Base-by-base conservation (phyloP, 2,329 filamentous ascomycete species). In the Scortechinia acanthostroma region DNA sequence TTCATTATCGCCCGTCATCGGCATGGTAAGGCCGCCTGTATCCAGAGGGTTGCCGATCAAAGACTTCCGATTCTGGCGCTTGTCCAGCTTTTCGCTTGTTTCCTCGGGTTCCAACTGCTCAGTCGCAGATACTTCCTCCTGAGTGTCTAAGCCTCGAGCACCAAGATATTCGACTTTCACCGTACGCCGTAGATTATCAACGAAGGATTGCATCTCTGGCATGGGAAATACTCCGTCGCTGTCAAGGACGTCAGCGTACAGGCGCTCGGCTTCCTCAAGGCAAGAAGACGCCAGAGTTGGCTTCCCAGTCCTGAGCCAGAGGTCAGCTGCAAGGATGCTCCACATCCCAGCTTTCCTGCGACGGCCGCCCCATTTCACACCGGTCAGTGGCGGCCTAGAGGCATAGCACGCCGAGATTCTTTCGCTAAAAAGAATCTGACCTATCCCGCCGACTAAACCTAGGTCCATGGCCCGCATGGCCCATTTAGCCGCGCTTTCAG, bases 401-500 rank as follows among this genome's bases (percentile, higher is more conserved):
- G 69, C 68, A 57, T 77, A 83, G 58, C 79, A 84, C 16, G 73
- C 71, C 4, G 76, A 74, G 1, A 83, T 71, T 43, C 81, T 70
- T 57, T 86, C 80, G 19, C 73, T 77, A 49, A 83, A 62, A 22
- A 86, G 66, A 1, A 74, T 76, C 43, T 76, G 71, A 2, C 77
- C 77, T 14, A 80, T 65, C 3, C 68, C 60, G 10, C 35, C 35
- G 6, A 40, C 35, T 19, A 40, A 19, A 20, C 74, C 76, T 0
- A 82, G 67, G 37, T 85, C 80, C 43, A 84, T 69, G 48, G 77
- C 69, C 49, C 74, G 69, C 44, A 71, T 76, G 19, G 69, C 74
- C 80, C 80, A 86, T 53, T 71, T 73, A 21, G 80, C 77, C n/a
- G 80, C 80, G 51, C 78, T 75, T 53, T 86, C 81, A 5, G 77